Conservation (phyloP, 768 basidiomycete species). For the Podaxis carcinomalis region DNA sequence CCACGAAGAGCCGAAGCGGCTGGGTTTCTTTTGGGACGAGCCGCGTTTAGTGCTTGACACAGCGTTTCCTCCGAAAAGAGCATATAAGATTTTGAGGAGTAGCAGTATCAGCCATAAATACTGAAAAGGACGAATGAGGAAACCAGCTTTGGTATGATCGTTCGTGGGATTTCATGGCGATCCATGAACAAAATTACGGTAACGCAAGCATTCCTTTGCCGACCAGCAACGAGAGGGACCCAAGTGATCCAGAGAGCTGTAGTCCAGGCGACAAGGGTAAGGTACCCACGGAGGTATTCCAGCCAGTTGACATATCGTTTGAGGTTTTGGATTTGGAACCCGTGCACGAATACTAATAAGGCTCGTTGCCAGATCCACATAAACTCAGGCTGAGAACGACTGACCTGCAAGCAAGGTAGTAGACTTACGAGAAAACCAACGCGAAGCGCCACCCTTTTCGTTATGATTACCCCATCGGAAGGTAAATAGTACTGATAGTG, state of each 20-base stretch:
- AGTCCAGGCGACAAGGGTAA: constrained; percentile 6
- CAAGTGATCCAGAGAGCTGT: constrained; percentile 4
- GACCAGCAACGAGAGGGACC: constrained; percentile 2
- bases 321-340: background rate
- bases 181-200: background rate
- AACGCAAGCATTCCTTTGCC: background rate
- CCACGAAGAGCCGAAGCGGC: background rate
- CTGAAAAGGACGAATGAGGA: background rate
- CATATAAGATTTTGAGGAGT: background rate
- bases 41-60: background rate
- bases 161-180: constrained; percentile 7
- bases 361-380: background rate
- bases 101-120: background rate
- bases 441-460: constrained; percentile 4
- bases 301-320: constrained; percentile 9
- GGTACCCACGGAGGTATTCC: constrained; percentile 4
- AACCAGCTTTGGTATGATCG: constrained; percentile 4
- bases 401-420: background rate
- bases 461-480: background rate
- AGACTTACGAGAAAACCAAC: constrained; percentile 1
- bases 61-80: background rate
- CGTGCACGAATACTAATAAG: background rate
- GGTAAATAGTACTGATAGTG: background rate
- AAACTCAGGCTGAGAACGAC: background rate
- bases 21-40: background rate